A percentile compares a stretch with the other conserved stretches of the same genome.
phyloP scores from a whole-genome alignment of 495 filamentous ascomycete genomes.

The Neurospora hispaniola region DNA sequence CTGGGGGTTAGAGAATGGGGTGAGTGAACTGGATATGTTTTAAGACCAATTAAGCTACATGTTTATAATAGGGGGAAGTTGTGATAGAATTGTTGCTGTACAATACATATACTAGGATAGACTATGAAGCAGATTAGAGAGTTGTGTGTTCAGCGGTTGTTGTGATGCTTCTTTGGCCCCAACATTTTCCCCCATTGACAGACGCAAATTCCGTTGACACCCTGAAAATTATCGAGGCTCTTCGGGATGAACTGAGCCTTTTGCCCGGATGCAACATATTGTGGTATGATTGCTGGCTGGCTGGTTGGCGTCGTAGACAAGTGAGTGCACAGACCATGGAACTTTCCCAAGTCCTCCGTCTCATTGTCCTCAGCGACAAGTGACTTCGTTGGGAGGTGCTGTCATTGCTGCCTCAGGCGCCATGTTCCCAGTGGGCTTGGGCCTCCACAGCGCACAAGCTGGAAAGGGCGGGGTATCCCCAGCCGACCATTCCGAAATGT shows the following conservation, averaged over 20 bases:
- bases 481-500: neutral
- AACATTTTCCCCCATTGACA: neutral
- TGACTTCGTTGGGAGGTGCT: neutral
- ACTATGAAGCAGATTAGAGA: neutral
- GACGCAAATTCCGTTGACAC: neutral
- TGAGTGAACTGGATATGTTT: neutral
- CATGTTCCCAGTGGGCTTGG: neutral
- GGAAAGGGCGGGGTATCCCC: neutral
- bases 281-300: neutral
- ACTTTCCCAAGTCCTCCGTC: neutral
- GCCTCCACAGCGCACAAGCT: conserved; percentile 15
- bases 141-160: neutral
- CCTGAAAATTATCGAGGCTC: neutral
- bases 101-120: neutral
- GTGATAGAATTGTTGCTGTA: neutral
- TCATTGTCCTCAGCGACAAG: neutral
- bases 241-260: neutral
- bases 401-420: neutral
- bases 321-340: neutral
- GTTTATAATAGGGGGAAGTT: neutral
- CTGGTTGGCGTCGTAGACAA: neutral
- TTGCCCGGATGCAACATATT: neutral
- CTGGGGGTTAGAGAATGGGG: neutral
- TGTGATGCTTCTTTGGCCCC: neutral
- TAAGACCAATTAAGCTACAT: neutral